Evolutionary conservation across 2,329 filamentous ascomycete genomes (phyloP), one percentile per base, ranked within the genome.

Genomic region (Aurifilum marmelostoma): DNA sequence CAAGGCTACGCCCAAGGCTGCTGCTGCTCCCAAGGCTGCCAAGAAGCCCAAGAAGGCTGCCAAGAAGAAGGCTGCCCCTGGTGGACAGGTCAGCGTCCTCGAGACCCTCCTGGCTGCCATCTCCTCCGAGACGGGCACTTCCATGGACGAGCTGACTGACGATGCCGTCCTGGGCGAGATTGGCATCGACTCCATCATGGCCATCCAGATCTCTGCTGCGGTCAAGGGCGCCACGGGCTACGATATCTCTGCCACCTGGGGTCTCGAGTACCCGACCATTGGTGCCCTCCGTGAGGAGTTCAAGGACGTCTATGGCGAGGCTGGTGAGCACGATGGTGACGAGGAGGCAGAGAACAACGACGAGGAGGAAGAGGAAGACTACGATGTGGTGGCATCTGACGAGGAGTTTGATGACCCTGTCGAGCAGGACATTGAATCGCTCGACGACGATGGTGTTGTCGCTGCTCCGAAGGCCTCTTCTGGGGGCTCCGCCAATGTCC

Each of bases 111-210:
- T 65, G 16, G 54, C 14, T 8, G 63, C 69, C 2, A 69, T 73
- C 21, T 70, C 69, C 24, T 67, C 67, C 5, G 73, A 74, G 47
- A 68, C 71, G 11, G 71, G 71, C 21, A 67, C 72, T 16, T 67
- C 70, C 27, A 11, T 71, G 24, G 50, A 52, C 6, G 72, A 73
- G 34, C 61, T 75, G 18, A 67, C 65, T 1, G 72, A 71, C 11
- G 72, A 73, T 37, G 59, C 70, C 3, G 71, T 69, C 0, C 73
- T 78, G 47, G 74, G 74, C 27, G 75, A 77, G 61, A 61, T 76
- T 24, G 77, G 77, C 1, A 71, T 78, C 47, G 77, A 78, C 68
- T 76, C 74, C 39, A 69, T 77, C 12, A 64, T 77, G 41, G 75
- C 75, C 2, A 71, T 77, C 39, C 73, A 68, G 9, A 73, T 77